These are phyloP conservation scores for Polytrichum formosum DNA, from an alignment of 225 moss, liverwort and hornwort genomes.

Conservation along the genomic window DNA sequence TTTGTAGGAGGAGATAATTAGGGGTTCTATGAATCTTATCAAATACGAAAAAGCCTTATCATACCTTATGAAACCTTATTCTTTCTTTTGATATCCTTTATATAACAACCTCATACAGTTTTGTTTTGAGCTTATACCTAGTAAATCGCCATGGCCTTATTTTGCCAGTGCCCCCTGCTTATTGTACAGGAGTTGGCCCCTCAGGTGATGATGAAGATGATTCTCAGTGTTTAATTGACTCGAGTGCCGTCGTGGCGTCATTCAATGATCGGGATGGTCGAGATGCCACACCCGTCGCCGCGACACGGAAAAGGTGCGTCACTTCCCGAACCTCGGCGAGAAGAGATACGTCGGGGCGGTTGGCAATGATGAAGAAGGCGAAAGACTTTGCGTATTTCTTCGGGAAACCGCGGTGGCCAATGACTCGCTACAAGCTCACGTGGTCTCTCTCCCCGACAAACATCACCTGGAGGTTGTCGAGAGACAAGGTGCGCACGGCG, in stretches of 20 bases:
- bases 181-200: too few relatives aligned
- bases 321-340: constrained; percentile 1
- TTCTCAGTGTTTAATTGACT: too few relatives aligned
- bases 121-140: too few relatives aligned
- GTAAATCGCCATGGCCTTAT: too few relatives aligned
- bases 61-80: too few relatives aligned
- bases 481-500: constrained; percentile 33
- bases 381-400: constrained; percentile 44
- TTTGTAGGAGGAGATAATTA: too few relatives aligned
- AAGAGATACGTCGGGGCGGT: background rate
- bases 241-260: background rate
- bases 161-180: too few relatives aligned
- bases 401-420: constrained; percentile 45
- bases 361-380: background rate
- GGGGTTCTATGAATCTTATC: too few relatives aligned
- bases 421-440: constrained; percentile 40
- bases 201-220: too few relatives aligned
- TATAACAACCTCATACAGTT: too few relatives aligned
- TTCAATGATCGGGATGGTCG: background rate
- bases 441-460: constrained; percentile 48
- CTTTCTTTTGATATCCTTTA: background rate
- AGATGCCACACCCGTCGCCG: background rate
- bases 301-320: background rate
- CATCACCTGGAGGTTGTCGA: constrained; percentile 35
- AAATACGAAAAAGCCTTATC: too few relatives aligned